Evolutionary conservation across 192 early-diverging fungal genomes (phyloP), one percentile per base, ranked within the genome.

Genomic region (Geranomyces variabilis): DNA sequence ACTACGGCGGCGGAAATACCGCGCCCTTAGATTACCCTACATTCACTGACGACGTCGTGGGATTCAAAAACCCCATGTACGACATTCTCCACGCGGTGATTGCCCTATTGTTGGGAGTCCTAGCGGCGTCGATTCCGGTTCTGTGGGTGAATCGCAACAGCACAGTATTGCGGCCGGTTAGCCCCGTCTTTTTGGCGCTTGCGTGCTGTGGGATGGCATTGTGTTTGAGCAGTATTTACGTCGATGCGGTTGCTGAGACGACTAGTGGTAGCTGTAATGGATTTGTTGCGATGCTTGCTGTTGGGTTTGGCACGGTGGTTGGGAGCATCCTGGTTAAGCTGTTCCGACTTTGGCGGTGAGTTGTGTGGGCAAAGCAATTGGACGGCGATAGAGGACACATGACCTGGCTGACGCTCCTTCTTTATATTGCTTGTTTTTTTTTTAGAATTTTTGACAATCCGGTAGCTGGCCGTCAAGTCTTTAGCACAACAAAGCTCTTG

Each of bases 281-380:
- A 1, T 22, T 21, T 15, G 22, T 59, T 13, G 57, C 7, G 12
- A 12, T 69, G 53, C 28, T 69, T 31, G 68, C 57, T 15, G 13
- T 57, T 15, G 68, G 68, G 41, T 57, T 69, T 34, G 53, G 33
- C 10, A 59, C 14, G 17, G 44, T 60, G 9, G 57, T 69, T 12
- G 68, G 68, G 19, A 69, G 68, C 34, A 45, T 69, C 26, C n/a
- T 60, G 26, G 57, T 69, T 5, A 69, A 69, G 68, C 53, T 69
- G n/a, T 29, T 44, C 14, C 53, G 68, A 4, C 68, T 69, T 24
- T 69, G 59, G 33, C 14, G 57, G 68, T 69, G 36, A 9, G 24
- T 60, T 4, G 1, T 41, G 36, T 7, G 3, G 17, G 59, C 5
- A 28, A 30, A 19, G 28, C 7, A 4, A 19, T 46, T 46, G 22